These are phyloP conservation scores for Protostelium mycophagum DNA, from an alignment of 78 protist genomes.

Conservation along the genomic window DNA sequence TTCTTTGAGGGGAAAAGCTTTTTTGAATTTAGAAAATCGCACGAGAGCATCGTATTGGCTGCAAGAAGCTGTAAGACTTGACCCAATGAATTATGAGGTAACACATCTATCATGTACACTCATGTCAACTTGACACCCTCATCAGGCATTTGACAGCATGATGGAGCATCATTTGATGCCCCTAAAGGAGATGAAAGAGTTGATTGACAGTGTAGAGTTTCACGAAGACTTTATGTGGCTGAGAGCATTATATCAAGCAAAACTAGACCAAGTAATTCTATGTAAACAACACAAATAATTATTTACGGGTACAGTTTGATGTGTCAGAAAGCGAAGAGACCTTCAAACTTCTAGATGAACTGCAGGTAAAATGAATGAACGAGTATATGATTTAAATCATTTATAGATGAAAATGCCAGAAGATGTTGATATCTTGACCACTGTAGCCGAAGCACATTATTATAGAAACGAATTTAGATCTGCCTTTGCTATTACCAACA, in stretches of 20 bases:
- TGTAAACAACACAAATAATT: not conserved
- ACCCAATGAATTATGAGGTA: constrained; percentile 33
- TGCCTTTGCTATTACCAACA: not conserved
- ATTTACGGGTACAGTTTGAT: constrained; percentile 12
- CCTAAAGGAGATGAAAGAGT: constrained; percentile 15
- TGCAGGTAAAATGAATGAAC: not conserved
- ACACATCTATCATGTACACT: not conserved
- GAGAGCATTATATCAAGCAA: constrained; percentile 12
- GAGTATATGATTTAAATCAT: not conserved
- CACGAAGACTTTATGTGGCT: constrained; percentile 19
- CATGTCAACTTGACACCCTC: not conserved
- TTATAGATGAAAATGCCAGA: constrained; percentile 18
- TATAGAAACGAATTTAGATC: not conserved
- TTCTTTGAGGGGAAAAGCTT: constrained; percentile 25
- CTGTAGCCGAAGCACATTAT: not conserved
- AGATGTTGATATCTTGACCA: not conserved
- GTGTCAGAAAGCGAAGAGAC: not conserved
- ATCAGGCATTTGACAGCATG: constrained; percentile 24
- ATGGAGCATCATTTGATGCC: constrained; percentile 24
- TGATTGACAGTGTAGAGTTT: constrained; percentile 20
- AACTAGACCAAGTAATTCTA: not conserved
- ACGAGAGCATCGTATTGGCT: constrained; percentile 48
- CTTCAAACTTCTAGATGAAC: constrained; percentile 5
- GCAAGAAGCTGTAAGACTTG: constrained; percentile 21
- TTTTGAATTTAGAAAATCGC: constrained; percentile 33